Percentiles rank a stretch among this genome's conserved stretches.
These are phyloP conservation scores for Cynanchum wilfordii DNA, from an alignment of 257 asterid species.

Conservation along the genomic window DNA sequence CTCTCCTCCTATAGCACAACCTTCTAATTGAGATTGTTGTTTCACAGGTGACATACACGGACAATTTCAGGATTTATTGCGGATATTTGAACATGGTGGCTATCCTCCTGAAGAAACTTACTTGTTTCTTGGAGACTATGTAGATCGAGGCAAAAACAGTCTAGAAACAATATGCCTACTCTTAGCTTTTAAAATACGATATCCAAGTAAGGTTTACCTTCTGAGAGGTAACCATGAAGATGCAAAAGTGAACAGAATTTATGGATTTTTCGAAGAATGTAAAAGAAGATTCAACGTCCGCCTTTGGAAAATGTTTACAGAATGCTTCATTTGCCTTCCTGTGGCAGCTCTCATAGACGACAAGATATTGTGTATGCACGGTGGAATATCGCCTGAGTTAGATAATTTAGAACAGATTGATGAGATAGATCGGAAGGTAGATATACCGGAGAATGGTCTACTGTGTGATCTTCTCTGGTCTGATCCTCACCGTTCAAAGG, in stretches of 20 bases:
- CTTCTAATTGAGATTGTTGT: conserved; percentile 4
- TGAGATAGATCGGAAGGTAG: conserved; percentile 54
- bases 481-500: conserved; percentile 59
- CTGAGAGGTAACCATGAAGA: conserved; percentile 82
- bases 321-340: conserved; percentile 73
- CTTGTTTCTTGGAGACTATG: conserved; percentile 78
- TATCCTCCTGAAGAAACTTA: conserved; percentile 67
- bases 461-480: conserved; percentile 81
- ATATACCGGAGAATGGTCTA: conserved; percentile 69
- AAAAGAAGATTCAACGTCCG: conserved; percentile 76
- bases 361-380: conserved; percentile 81
- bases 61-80: conserved; percentile 66
- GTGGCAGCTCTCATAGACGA: conserved; percentile 71
- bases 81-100: conserved; percentile 69
- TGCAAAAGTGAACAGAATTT: conserved; percentile 74
- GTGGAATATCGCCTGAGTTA: conserved; percentile 73
- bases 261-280: conserved; percentile 82
- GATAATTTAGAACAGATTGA: conserved; percentile 50
- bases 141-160: conserved; percentile 81
- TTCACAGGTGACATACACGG: conserved; percentile 77
- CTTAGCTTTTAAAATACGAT: conserved; percentile 64
- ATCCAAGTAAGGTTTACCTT: conserved; percentile 59
- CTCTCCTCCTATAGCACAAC: too few species aligned
- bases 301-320: conserved; percentile 79
- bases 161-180: conserved; percentile 75